phyloP scores from a whole-genome alignment of 176 grass and related monocot species.

The Phragmites australis region DNA sequence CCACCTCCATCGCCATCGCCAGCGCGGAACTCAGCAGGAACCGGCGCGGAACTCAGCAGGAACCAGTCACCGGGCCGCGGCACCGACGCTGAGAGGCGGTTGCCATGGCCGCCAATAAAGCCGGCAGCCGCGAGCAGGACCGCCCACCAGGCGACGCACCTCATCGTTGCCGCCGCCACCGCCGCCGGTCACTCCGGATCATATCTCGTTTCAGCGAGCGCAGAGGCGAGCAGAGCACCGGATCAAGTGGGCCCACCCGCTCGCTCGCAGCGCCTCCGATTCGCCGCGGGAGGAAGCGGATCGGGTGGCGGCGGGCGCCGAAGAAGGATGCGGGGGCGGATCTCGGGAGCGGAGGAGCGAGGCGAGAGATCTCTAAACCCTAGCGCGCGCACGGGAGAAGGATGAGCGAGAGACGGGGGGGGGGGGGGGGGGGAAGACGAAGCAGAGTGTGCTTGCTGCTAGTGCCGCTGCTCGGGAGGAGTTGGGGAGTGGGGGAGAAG shows the following conservation, averaged over 20 bases:
- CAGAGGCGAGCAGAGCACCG: not conserved
- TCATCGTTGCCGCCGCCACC: not conserved
- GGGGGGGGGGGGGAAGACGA: not conserved
- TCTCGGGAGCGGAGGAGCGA: not conserved
- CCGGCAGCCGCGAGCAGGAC: slow-evolving; percentile 27
- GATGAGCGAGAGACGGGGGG: not conserved
- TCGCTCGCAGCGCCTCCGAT: not conserved
- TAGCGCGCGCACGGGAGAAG: not conserved
- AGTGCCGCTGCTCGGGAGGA: not conserved
- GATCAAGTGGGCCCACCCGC: too few species aligned
- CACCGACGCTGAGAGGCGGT: not conserved
- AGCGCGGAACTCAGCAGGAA: not conserved
- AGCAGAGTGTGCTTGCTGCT: slow-evolving; percentile 1
- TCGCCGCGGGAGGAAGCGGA: not conserved
- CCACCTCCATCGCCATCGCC: not conserved
- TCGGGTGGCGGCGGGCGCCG: not conserved
- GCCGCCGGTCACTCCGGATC: not conserved
- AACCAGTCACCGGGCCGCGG: not conserved
- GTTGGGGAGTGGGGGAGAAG: not conserved
- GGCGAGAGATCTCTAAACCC: slow-evolving; percentile 33
- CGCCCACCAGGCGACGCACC: slow-evolving; percentile 22
- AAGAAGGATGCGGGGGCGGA: not conserved
- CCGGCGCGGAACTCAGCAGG: too few species aligned
- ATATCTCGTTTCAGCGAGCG: slow-evolving; percentile 16
- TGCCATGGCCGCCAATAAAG: not conserved